Evolutionary conservation across 2,329 filamentous ascomycete genomes (phyloP), one percentile per base, ranked within the genome.

Genomic region (Stromatinia cepivora): DNA sequence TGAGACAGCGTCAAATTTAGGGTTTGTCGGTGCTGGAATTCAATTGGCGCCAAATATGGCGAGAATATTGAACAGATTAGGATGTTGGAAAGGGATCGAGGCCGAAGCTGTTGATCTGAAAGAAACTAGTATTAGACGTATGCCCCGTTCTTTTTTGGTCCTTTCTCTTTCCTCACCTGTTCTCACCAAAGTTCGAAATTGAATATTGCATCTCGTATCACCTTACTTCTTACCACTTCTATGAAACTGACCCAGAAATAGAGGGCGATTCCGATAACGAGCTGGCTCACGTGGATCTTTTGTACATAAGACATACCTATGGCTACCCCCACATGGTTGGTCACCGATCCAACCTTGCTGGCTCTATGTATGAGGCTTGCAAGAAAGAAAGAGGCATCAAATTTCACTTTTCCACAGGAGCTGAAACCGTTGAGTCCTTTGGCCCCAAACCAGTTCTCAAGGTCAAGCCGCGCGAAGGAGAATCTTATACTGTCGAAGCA

Each of bases 1-100:
- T 78, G 92, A 94, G 78, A 86, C 84, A 48, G 91, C 91, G 0
- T 86, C 89, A 6, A 86, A 88, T 73, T 84, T 94, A 5, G 92
- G 92, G 7, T 94, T 94, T 75, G 91, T 94, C 0, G 92, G 92
- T 34, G 92, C 92, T 1, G 92, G 92, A 7, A 94, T 95, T 73
- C 92, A 96, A 78, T 84, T 94, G 70, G 91, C 92, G 0, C 92
- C 92, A 0, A 96, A 95, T 73, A 91, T 94, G 85, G 88, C 89
- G 4, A 86, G 91, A 2, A 90, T 95, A 11, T 84, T 95, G 17
- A 89, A 92, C 76, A 82, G 84, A 20, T 81, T 94, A 52, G 92
- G 89, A 13, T 90, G 90, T 70, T 94, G 92, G 91, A 80, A 84
- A 25, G 83, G 84, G 22, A 92, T 95, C 71, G 87, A 87, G 72